phyloP scores from a whole-genome alignment of 306 rosid species.

The Dryas drummondii region DNA sequence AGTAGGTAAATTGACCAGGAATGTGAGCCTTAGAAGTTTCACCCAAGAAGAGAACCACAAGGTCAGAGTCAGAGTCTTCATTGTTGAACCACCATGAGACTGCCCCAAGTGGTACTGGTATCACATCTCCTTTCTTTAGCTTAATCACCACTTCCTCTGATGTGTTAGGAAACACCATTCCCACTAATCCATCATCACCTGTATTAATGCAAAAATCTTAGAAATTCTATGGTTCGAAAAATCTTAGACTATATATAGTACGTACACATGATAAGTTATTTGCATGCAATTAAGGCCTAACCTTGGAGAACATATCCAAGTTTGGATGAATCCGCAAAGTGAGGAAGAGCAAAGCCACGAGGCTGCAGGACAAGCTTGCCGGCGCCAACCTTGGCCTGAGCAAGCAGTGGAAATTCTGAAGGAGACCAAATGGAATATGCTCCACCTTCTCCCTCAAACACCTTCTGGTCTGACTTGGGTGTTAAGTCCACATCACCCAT shows the following conservation, averaged over 20 bases:
- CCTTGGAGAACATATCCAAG: slow-evolving; percentile 56
- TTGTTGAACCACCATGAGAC: slow-evolving; percentile 80
- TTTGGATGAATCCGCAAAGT: slow-evolving; percentile 54
- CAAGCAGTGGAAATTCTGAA: slow-evolving; percentile 38
- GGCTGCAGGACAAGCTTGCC: slow-evolving; percentile 50
- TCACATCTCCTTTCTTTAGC: slow-evolving; percentile 50
- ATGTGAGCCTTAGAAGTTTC: slow-evolving; percentile 40
- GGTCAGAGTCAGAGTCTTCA: slow-evolving; percentile 32
- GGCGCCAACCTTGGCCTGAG: slow-evolving; percentile 42
- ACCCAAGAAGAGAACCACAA: slow-evolving; percentile 43
- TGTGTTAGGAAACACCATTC: slow-evolving; percentile 32
- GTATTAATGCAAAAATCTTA: not conserved
- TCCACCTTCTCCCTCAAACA: slow-evolving; percentile 63
- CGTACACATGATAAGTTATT: not conserved
- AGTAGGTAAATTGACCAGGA: slow-evolving; percentile 50
- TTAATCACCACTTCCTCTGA: slow-evolving; percentile 46
- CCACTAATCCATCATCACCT: slow-evolving; percentile 53
- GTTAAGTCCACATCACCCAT: slow-evolving; percentile 40
- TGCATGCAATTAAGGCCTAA: not conserved
- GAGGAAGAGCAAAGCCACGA: slow-evolving; percentile 71
- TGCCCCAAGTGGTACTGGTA: slow-evolving; percentile 49
- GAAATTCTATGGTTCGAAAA: no score
- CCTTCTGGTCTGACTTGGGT: slow-evolving; percentile 28
- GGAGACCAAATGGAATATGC: slow-evolving; percentile 53
- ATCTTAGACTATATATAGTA: no score